Evolutionary conservation across 805 yeast genomes (phyloP).

Genomic region (Yamadazyma philogaea): DNA sequence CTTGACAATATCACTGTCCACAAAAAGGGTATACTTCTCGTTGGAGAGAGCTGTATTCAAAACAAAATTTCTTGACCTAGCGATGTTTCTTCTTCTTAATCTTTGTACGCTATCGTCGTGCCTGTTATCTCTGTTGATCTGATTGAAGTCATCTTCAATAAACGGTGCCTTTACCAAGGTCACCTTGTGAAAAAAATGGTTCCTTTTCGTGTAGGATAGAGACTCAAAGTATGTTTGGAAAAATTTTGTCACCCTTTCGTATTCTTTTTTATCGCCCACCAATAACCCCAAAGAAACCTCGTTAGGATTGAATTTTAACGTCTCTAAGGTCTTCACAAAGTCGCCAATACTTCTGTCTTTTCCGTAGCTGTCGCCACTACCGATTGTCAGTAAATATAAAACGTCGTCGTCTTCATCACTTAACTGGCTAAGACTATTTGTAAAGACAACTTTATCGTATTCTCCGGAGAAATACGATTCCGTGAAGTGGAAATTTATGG

Average conservation of each 20-base stretch:
- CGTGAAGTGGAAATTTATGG: not conserved
- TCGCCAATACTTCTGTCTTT: conserved; percentile 27
- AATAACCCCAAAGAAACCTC: conserved; percentile 23
- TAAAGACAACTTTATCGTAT: conserved; percentile 9
- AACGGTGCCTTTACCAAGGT: conserved; percentile 34
- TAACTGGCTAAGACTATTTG: conserved; percentile 9
- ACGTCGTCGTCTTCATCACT: conserved; percentile 11
- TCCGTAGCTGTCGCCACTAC: conserved; percentile 35
- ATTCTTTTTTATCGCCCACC: conserved; percentile 29
- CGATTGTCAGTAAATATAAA: conserved; percentile 25
- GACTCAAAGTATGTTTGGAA: conserved; percentile 15
- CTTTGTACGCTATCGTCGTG: conserved; percentile 31
- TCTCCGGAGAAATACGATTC: not conserved
- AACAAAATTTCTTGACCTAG: conserved; percentile 36
- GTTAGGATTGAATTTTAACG: conserved; percentile 18
- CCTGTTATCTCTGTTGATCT: conserved; percentile 20
- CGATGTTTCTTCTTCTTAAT: conserved; percentile 33
- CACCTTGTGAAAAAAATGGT: conserved; percentile 16
- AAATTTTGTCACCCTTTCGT: conserved; percentile 16
- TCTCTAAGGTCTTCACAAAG: conserved; percentile 27
- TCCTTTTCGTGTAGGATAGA: conserved; percentile 6
- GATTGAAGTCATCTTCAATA: conserved; percentile 23
- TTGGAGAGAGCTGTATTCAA: conserved; percentile 23
- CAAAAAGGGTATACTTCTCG: conserved; percentile 33
- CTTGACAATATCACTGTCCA: conserved; percentile 35